Conservation (phyloP, 495 filamentous ascomycete genomes). For the Penicillium manginii region DNA sequence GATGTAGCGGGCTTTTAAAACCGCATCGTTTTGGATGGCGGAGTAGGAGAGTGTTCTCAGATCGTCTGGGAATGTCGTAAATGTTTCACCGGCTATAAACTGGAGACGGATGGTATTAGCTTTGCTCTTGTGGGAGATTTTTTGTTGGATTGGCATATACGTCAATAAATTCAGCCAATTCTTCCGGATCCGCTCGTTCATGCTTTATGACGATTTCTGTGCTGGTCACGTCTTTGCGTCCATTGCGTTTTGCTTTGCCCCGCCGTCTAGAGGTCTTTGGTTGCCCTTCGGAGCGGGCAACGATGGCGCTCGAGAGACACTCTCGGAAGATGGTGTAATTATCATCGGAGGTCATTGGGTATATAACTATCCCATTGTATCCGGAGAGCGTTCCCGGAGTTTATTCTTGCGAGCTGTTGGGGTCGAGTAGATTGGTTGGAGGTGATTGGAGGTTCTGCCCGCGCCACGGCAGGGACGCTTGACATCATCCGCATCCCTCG, state of each 20-base stretch:
- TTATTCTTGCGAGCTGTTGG: not conserved
- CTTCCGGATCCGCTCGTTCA: conserved; percentile 57
- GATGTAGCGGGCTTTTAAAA: conserved; percentile 55
- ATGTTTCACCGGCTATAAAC: conserved; percentile 74
- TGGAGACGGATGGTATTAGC: conserved; percentile 33
- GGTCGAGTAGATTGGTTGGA: not conserved
- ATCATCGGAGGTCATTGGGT: conserved; percentile 31
- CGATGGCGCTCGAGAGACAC: conserved; percentile 60
- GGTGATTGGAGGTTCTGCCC: not conserved
- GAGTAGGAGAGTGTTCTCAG: conserved; percentile 67
- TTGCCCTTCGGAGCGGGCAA: conserved; percentile 54
- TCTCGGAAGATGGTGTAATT: conserved; percentile 77
- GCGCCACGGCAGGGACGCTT: not conserved
- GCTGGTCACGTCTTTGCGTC: conserved; percentile 21
- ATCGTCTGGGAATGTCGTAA: conserved; percentile 60
- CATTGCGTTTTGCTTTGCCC: conserved; percentile 39
- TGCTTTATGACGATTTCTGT: conserved; percentile 10
- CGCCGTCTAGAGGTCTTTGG: conserved; percentile 47
- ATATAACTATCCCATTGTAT: not conserved
- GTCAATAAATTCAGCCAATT: conserved; percentile 74
- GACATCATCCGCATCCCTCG: conserved; percentile 1
- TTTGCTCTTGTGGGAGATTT: not conserved
- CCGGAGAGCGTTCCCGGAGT: not conserved
- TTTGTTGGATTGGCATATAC: conserved; percentile 35
- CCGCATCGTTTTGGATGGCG: conserved; percentile 48